Base-by-base conservation (phyloP, 805 yeast genomes). In the Zygosaccharomyces siamensis region DNA sequence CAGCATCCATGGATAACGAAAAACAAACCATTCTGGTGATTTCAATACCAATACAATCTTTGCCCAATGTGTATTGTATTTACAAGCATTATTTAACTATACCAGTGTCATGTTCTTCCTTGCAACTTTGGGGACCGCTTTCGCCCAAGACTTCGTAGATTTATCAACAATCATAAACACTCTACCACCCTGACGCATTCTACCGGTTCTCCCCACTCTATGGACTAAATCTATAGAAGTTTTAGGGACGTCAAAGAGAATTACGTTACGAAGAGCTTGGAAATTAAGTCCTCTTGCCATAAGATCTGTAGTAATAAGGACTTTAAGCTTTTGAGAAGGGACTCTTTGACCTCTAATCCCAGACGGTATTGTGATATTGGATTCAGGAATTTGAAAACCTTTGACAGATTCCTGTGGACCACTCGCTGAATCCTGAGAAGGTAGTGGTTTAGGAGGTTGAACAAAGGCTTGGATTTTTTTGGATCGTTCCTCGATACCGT, bases 161-260 rank as follows among this genome's bases (percentile, higher is more conserved):
- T 82, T 81, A 52, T 83, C 84, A 24, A 84, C 83, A 45, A 92
- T 79, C 60, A 93, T 72, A 53, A 89, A 84, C 1, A 88, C 97
- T 52, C 96, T 76, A 11, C 99, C 99, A 32, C 84, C 75, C 60
- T 84, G 89, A 39, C 85, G 86, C 86, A 90, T 83, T 64, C 99
- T 72, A 2, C 97, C 97, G 0, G 97, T 92, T 69, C 99, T 79
- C 1, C 99, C 99, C 1, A 88, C 84, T 52, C 99, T 74, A 64
- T 92, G 98, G 18, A 92, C 81, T 51, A 92, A 72, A 67, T 92
- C 98, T 16, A 88, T 83, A 0, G 97, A 79, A 12, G 85, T 83
- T 46, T 78, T 77, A 5, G 99, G 99, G 39, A 89, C 79, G 62
- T 92, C 97, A 71, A 83, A 84, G 44, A 93, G 69, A 24, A 92